Base-by-base conservation (phyloP, 345 rosid species). In the Brassica rapa region DNA sequence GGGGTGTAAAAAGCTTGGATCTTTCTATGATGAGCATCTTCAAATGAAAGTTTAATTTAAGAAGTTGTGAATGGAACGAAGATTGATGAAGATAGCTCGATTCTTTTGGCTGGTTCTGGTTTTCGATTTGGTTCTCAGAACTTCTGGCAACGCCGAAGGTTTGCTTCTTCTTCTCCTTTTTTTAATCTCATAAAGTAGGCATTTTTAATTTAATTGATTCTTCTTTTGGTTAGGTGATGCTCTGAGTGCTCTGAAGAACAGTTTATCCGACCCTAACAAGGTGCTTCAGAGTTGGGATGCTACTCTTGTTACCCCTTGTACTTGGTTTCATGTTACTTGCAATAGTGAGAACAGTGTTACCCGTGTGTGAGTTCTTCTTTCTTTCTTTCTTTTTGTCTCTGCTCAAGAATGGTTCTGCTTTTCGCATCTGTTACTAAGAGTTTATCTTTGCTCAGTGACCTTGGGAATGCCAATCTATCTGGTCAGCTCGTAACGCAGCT, bases 241-340 rank as follows among this genome's bases (percentile, higher is more conserved):
- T 46, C 78, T 94, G 82, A 88, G 86, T 84, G 89, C 96, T 7
- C 41, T 94, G 80, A 94, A 83, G 88, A 78, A 79, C 66, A 87
- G 80, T 78, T 83, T 94, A 60, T 77, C 74, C 12, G 96, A 92
- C 84, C 97, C 98, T 71, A 88, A 88, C 82, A 89, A 87, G 56
- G 90, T 94, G 57, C 86, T 94, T 66, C 96, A 92, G 71, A 92
- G 98, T 85, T 94, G 98, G 98, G 94, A 90, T 83, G 75, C 98
- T 53, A 90, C 96, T 65, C 92, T 88, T 66, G 93, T 87, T 66
- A 92, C 89, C 78, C 98, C 97, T 4, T 94, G 97, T 86, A 89
- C 92, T 51, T 94, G 98, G 98, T 88, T 87, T 76, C 91, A 94
- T 76, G 94, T 94, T 55, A 94, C 98, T 37, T 94, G 98, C 88